Evolutionary conservation across 1,284 basidiomycete species (phyloP), one percentile per base, ranked within the genome.

Genomic region (Malassezia vespertilionis): DNA sequence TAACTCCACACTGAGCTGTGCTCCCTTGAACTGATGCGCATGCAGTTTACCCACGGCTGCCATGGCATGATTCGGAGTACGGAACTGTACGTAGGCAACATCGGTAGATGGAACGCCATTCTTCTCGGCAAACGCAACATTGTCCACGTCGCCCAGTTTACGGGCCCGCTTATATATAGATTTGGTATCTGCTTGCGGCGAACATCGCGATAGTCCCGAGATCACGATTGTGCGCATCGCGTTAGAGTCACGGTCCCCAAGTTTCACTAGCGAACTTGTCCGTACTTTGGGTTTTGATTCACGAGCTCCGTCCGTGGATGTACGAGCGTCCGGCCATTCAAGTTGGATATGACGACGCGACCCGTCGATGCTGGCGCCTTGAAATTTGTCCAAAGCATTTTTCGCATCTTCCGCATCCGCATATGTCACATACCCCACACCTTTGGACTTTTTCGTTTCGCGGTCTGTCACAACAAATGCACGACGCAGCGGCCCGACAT

Each of bases 391-490:
- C 17, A 65, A 40, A 8, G 66, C 65, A 14, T 54, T 53, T 28
- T 53, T 48, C 10, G 90, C 93, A 74, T 97, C 93, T 61, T 93
- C 85, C 45, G 78, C 79, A 54, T 88, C 77, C 1, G 89, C 82
- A 72, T 90, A 97, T 0, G 87, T 83, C 52, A 96, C 87, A 71
- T 96, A 97, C 53, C 91, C 91, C n/a, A 96, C 88, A 58, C 91
- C 93, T 71, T 95, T 95, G 4, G 87, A 90, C 23, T 82, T 78
- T 30, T 84, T 83, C 0, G 82, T 80, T 27, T 52, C 81, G 36
- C 78, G 79, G 53, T 86, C 82, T 4, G 82, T 80, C 10, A 96
- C 91, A 2, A 99, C 82, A 67, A 99, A 97, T 0, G 89, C 91
- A 28, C 85, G 83, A 36, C 88, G 80, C 17, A 97, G 82, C 10